phyloP scores from a whole-genome alignment of 1,284 basidiomycete genomes.

The Chondrostereum purpureum region DNA sequence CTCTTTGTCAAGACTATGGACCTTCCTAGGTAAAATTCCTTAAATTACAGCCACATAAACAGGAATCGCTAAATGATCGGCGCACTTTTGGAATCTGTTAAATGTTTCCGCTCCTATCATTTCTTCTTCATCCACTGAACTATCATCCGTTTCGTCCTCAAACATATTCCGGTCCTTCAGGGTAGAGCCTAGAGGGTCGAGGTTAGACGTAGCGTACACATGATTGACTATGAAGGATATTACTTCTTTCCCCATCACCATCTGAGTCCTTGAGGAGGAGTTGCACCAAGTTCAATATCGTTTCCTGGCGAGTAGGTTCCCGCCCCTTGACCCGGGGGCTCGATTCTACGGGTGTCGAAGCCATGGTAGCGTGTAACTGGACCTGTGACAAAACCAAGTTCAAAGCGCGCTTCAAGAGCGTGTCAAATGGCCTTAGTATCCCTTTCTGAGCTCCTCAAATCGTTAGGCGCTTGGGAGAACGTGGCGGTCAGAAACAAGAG shows the following conservation, averaged over 20 bases:
- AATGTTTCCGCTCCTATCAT: conserved; percentile 57
- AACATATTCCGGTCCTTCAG: conserved; percentile 34
- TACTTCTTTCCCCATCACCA: too few species aligned
- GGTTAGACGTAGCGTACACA: background rate
- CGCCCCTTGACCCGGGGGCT: background rate
- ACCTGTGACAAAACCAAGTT: background rate
- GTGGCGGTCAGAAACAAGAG: too few species aligned
- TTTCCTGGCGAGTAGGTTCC: conserved; percentile 40
- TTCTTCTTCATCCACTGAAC: conserved; percentile 64
- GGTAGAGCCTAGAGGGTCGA: conserved; percentile 17
- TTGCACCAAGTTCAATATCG: conserved; percentile 60
- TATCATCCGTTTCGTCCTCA: conserved; percentile 60
- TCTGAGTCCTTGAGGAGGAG: conserved; percentile 55
- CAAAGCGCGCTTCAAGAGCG: too few species aligned
- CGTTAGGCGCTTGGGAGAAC: too few species aligned
- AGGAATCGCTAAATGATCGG: conserved; percentile 1
- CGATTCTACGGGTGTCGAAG: background rate
- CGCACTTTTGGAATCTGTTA: conserved; percentile 52
- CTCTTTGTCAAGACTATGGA: conserved; percentile 60
- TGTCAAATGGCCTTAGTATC: too few species aligned
- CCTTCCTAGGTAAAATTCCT: conserved; percentile 31
- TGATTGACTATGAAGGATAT: conserved; percentile 23
- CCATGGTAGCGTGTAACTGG: background rate
- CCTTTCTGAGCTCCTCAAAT: too few species aligned
- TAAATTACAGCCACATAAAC: background rate